Conservation (phyloP, 2,329 filamentous ascomycete species). For the Esteya vermicola region DNA sequence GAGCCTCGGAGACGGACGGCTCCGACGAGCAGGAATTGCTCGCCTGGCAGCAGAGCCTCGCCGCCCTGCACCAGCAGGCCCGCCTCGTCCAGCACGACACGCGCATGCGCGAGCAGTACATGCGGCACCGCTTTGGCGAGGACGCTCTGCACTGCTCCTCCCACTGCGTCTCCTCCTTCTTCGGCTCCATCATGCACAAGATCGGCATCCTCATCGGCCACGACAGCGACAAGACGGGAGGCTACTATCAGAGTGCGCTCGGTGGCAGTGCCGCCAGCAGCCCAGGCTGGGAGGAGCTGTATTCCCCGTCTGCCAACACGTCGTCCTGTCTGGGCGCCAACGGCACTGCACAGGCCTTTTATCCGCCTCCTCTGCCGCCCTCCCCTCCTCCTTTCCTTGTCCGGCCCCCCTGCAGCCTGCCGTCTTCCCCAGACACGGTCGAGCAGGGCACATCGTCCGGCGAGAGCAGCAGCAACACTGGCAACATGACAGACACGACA, state of each 20-base stretch:
- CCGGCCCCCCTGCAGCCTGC: too few relatives aligned
- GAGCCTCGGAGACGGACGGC: conserved; percentile 1
- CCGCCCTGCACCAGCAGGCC: conserved; percentile 3
- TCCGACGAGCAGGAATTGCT: conserved; percentile 9
- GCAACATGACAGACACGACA: too few relatives aligned
- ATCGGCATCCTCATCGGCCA: background rate
- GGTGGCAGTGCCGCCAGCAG: background rate
- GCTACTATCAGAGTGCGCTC: too few relatives aligned
- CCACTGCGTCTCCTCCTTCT: conserved; percentile 18
- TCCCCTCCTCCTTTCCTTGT: conserved; percentile 12
- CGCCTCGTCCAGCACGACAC: conserved; percentile 7
- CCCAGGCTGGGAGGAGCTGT: background rate
- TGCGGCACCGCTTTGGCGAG: conserved; percentile 6
- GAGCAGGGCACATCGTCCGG: background rate
- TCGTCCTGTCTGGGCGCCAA: too few relatives aligned
- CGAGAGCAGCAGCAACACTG: background rate
- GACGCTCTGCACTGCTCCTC: background rate
- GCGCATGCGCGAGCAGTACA: conserved; percentile 6
- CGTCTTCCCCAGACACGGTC: too few relatives aligned
- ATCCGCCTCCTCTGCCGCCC: conserved; percentile 4
- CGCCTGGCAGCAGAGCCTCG: conserved; percentile 8
- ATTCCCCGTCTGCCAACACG: too few relatives aligned
- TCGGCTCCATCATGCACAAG: conserved; percentile 19
- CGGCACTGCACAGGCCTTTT: background rate
- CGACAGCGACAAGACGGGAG: background rate